Evolutionary conservation across 148 eudicot genomes (phyloP).

Genomic region (Vaccinium corymbosum): DNA sequence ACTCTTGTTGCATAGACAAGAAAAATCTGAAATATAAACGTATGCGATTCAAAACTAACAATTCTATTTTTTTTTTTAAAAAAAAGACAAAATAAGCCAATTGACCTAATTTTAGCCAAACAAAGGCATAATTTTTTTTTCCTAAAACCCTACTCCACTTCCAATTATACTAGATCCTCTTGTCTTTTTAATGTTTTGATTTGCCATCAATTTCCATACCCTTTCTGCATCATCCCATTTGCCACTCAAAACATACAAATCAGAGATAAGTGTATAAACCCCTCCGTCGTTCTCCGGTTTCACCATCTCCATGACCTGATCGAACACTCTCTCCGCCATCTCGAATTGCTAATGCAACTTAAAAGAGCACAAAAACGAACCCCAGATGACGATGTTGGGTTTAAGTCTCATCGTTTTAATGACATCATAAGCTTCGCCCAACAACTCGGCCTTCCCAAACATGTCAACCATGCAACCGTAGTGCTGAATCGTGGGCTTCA

Average conservation of each 20-base stretch:
- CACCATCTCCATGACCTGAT: conserved; percentile 26
- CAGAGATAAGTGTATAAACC: conserved; percentile 34
- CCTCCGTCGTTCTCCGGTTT: conserved; percentile 41
- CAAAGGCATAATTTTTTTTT: not conserved
- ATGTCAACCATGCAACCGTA: conserved; percentile 46
- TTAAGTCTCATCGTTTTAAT: conserved; percentile 36
- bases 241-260: conserved; percentile 33
- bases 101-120: not conserved
- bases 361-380: conserved; percentile 41
- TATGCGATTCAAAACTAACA: too few species aligned
- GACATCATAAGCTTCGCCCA: conserved; percentile 38
- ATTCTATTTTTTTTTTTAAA: too few species aligned
- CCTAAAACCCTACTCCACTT: conserved; percentile 11
- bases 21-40: not conserved
- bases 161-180: conserved; percentile 39
- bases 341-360: conserved; percentile 41
- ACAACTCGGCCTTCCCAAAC: conserved; percentile 39
- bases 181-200: conserved; percentile 32
- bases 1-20: too few species aligned
- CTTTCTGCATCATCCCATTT: conserved; percentile 43
- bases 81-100: not conserved
- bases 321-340: conserved; percentile 43
- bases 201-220: conserved; percentile 35
- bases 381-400: conserved; percentile 42
- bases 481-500: conserved; percentile 42